Base-by-base conservation (phyloP, 2,329 filamentous ascomycete genomes). In the Colletotrichum tofieldiae region DNA sequence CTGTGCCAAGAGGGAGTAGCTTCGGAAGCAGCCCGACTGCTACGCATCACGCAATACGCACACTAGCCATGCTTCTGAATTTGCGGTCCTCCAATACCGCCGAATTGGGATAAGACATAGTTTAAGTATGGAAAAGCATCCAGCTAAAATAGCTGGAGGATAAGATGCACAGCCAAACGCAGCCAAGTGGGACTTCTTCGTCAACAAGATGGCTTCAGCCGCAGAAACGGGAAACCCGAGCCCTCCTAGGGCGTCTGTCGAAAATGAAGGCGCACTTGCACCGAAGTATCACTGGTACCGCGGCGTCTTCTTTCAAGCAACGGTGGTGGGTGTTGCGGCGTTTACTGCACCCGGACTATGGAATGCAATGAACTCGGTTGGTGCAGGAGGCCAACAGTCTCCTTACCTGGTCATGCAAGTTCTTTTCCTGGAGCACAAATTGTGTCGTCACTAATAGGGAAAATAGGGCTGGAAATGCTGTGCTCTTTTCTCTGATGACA, bases 401-500 rank as follows among this genome's bases (percentile, higher is more conserved):
- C 77, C 78, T 26, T 80, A 77, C 61, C 67, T 79, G 4, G 77
- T 78, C 29, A 80, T 80, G 77, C 78, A 71, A 58, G 49, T 65
- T 5, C 2, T 12, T 9, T 12, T 18, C n/a, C 1, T 20, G 39
- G 1, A 16, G 23, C 1, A 20, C 12, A 7, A 9, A 9, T 35
- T 20, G 3, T 16, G 29, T 7, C 51, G 29, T 23, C 2, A 29
- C 47, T 51, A 12, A 60, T 41, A 51, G 23, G 6, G 4, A 5
- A 18, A 8, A 32, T 11, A 81, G 80, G 73, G 79, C 81, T 0
- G 81, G 80, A 6, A 83, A 83, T 54, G 77, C 81, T 1, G 77
- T 83, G 20, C 76, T 83, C 0, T 82, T 82, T 71, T 78, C 75
- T 18, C 75, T 82, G 63, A 81, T 83, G 76, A 81, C 78, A 1